Conservation (phyloP, 2,329 filamentous ascomycete species). For the Calonectria pseudoturangicola region DNA sequence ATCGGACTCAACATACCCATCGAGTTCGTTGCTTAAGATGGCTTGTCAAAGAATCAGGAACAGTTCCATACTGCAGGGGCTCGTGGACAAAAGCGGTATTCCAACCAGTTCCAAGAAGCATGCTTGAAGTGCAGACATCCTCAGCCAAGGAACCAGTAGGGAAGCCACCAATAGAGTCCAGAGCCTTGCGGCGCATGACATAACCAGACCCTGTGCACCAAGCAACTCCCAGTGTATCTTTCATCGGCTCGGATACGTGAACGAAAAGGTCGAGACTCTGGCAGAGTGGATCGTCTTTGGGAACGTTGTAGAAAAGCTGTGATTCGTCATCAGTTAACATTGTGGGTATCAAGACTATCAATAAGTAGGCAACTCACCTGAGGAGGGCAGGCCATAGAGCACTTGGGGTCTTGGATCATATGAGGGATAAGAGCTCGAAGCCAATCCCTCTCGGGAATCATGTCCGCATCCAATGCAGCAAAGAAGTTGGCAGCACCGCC, state of each 20-base stretch:
- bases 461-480: constrained; percentile 75
- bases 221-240: constrained; percentile 64
- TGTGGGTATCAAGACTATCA: background rate
- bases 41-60: background rate
- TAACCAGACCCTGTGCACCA: constrained; percentile 75
- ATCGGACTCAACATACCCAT: background rate
- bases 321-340: background rate
- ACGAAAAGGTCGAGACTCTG: constrained; percentile 24
- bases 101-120: constrained; percentile 14
- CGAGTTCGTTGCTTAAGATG: constrained; percentile 9
- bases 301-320: constrained; percentile 20
- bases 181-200: constrained; percentile 69
- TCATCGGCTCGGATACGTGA: constrained; percentile 61
- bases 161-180: constrained; percentile 46
- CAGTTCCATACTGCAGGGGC: constrained; percentile 10
- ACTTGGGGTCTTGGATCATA: background rate
- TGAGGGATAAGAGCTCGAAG: constrained; percentile 67
- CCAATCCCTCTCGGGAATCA: constrained; percentile 74
- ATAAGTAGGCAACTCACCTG: background rate
- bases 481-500: constrained; percentile 70
- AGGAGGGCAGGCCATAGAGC: constrained; percentile 9
- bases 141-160: constrained; percentile 11
- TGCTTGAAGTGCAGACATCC: constrained; percentile 16
- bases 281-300: constrained; percentile 11
- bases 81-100: constrained; percentile 20